Percentiles rank a stretch among this genome's conserved stretches.
phyloP scores from a whole-genome alignment of 176 grass and related monocot genomes.

The Oryza coarctata region DNA sequence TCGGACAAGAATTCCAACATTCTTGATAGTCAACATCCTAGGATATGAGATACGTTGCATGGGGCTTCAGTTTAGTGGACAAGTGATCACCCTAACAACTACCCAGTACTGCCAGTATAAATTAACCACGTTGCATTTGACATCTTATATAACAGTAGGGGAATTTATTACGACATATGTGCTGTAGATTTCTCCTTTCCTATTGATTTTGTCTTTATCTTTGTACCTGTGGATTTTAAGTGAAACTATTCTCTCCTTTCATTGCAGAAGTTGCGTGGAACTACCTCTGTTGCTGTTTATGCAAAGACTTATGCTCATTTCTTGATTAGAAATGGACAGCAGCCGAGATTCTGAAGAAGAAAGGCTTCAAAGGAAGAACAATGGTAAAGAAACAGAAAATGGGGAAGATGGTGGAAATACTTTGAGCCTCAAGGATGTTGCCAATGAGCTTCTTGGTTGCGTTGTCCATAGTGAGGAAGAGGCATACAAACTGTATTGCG shows the following conservation, averaged over 20 bases:
- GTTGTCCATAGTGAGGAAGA: conserved; percentile 81
- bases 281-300: background rate
- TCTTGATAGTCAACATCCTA: background rate
- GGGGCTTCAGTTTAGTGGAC: background rate
- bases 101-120: background rate
- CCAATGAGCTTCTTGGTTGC: conserved; percentile 67
- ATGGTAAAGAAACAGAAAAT: conserved; percentile 47
- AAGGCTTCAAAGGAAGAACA: conserved; percentile 54
- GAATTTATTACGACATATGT: background rate
- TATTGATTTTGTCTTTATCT: background rate
- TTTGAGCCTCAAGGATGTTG: conserved; percentile 56
- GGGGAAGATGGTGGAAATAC: conserved; percentile 42
- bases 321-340: conserved; percentile 44
- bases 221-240: conserved; percentile 6
- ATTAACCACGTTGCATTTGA: background rate
- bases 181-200: background rate
- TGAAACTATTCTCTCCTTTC: background rate
- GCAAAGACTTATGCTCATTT: conserved; percentile 25
- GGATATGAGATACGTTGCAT: background rate
- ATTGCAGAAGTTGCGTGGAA: conserved; percentile 6
- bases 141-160: background rate
- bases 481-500: conserved; percentile 75
- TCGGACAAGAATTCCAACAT: background rate
- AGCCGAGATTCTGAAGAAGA: conserved; percentile 49
- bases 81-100: background rate